Percentiles rank a stretch among this genome's conserved stretches.
Evolutionary conservation across 2,329 filamentous ascomycete species (phyloP).

Genomic region (Teratosphaeria zuluensis): DNA sequence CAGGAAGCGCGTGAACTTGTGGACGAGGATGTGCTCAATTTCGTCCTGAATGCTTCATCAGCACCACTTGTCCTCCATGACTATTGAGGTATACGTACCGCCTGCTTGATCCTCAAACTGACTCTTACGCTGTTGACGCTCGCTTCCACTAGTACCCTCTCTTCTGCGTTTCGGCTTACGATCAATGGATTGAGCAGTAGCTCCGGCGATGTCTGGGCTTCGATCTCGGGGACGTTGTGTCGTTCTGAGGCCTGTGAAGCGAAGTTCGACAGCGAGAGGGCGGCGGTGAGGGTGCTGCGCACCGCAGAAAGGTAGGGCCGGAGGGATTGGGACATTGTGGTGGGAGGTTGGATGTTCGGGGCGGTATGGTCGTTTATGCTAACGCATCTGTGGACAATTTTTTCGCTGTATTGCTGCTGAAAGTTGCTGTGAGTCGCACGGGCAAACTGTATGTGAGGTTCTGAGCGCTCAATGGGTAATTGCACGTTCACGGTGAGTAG

Average conservation of each 20-base stretch:
- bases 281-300: conserved; percentile 84
- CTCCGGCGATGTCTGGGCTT: conserved; percentile 86
- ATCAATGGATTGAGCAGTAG: conserved; percentile 84
- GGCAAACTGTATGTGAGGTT: background rate
- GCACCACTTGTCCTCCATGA: too few species aligned
- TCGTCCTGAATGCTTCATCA: conserved; percentile 49
- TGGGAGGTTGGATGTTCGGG: background rate
- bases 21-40: conserved; percentile 94
- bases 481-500: background rate
- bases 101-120: conserved; percentile 98
- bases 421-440: background rate
- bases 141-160: conserved; percentile 90
- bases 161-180: conserved; percentile 91
- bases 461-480: background rate
- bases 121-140: conserved; percentile 95
- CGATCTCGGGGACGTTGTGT: conserved; percentile 96
- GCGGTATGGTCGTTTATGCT: background rate
- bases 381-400: background rate
- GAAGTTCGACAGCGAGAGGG: conserved; percentile 91
- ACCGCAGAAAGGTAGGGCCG: conserved; percentile 95
- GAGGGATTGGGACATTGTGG: conserved; percentile 73
- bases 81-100: conserved; percentile 25
- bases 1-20: conserved; percentile 96
- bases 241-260: conserved; percentile 92
- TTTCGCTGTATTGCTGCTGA: background rate